Conservation (phyloP, 306 rosid species). For the Lablab purpureus region DNA sequence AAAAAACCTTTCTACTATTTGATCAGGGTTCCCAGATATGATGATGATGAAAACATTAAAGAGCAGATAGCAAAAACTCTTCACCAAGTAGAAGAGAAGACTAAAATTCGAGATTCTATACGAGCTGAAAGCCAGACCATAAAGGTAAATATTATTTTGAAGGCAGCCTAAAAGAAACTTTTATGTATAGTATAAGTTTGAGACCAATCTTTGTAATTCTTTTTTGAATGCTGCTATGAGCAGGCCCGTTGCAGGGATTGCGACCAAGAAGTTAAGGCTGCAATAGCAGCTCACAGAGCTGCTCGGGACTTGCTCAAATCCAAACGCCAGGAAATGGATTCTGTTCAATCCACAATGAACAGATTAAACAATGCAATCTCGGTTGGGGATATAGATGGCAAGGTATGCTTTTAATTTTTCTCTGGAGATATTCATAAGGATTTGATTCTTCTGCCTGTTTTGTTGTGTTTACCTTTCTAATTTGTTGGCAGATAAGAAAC, state of each 20-base stretch:
- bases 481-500: constrained; percentile 65
- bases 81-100: constrained; percentile 65
- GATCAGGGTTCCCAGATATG: constrained; percentile 72
- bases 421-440: constrained; percentile 20
- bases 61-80: constrained; percentile 64
- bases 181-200: background rate
- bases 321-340: constrained; percentile 79
- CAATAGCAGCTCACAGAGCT: constrained; percentile 62
- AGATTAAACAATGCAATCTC: constrained; percentile 74
- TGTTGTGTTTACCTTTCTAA: constrained; percentile 35
- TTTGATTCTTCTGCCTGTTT: constrained; percentile 34
- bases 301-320: constrained; percentile 66
- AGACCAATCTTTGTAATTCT: constrained; percentile 27
- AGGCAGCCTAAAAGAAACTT: background rate
- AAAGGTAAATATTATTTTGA: constrained; percentile 56
- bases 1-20: constrained; percentile 70
- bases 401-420: constrained; percentile 56
- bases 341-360: constrained; percentile 63
- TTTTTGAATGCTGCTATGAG: constrained; percentile 46
- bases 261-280: constrained; percentile 58
- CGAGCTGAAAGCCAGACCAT: constrained; percentile 59
- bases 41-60: constrained; percentile 68
- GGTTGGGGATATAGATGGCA: constrained; percentile 72
- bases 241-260: constrained; percentile 67
- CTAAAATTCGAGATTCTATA: constrained; percentile 64